Evolutionary conservation across 2,329 filamentous ascomycete species (phyloP).

Genomic region (Trematosphaeria pertusa): DNA sequence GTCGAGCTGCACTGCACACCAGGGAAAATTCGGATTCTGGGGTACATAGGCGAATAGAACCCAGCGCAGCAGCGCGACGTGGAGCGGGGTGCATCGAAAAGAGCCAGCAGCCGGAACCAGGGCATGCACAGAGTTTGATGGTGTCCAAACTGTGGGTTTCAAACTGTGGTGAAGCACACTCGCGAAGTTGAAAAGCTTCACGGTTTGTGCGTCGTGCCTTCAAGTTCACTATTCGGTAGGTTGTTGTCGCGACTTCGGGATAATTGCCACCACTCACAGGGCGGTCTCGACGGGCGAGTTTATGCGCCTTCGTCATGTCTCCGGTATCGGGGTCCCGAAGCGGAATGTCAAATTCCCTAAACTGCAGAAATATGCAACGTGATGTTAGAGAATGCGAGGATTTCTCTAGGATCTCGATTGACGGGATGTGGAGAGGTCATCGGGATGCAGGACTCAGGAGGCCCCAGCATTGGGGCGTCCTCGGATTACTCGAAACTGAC

Average conservation of each 20-base stretch:
- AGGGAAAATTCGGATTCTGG: constrained; percentile 21
- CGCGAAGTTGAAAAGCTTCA: background rate
- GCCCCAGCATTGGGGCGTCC: background rate
- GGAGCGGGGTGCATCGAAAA: constrained; percentile 17
- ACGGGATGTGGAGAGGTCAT: background rate
- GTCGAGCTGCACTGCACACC: constrained; percentile 5
- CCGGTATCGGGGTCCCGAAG: constrained; percentile 19
- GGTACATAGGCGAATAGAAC: constrained; percentile 23
- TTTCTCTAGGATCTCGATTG: background rate
- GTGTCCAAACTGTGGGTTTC: background rate
- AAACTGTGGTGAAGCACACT: background rate
- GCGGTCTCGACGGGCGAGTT: constrained; percentile 2
- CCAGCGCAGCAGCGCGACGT: constrained; percentile 2
- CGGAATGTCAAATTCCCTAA: constrained; percentile 2
- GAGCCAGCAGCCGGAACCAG: background rate
- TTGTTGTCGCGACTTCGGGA: constrained; percentile 12
- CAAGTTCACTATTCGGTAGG: constrained; percentile 9
- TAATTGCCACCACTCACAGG: constrained; percentile 8
- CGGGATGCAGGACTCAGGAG: background rate
- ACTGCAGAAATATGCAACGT: constrained; percentile 15
- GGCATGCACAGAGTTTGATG: constrained; percentile 16
- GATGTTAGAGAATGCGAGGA: constrained; percentile 11
- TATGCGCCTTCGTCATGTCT: constrained; percentile 3
- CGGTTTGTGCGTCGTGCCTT: background rate
- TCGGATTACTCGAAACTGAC: constrained; percentile 2